Percentiles rank a stretch among this genome's conserved stretches.
Conservation (phyloP, 1,284 basidiomycete species). For the Xerocomus amazonicus region DNA sequence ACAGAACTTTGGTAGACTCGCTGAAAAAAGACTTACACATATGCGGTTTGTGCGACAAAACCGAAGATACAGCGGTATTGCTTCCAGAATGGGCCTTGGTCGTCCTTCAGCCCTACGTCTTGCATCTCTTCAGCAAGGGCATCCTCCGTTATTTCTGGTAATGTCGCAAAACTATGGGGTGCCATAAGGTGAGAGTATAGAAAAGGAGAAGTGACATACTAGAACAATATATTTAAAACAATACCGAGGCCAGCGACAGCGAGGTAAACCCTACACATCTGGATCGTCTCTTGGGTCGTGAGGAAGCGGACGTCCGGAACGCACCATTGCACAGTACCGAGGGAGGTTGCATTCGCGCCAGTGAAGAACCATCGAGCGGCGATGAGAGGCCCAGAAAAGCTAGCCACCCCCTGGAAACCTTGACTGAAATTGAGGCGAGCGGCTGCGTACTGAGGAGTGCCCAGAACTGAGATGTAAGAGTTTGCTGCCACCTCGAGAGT, state of each 20-base stretch:
- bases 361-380: constrained; percentile 74
- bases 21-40: constrained; percentile 44
- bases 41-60: constrained; percentile 67
- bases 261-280: constrained; percentile 61
- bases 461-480: constrained; percentile 73
- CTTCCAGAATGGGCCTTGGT: constrained; percentile 62
- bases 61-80: constrained; percentile 73
- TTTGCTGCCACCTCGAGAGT: constrained; percentile 75
- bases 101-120: constrained; percentile 40
- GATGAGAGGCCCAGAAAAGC: constrained; percentile 78
- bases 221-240: constrained; percentile 65
- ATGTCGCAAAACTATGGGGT: constrained; percentile 52
- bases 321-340: constrained; percentile 73
- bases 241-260: constrained; percentile 68
- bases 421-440: constrained; percentile 81
- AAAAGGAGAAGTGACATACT: constrained; percentile 36
- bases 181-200: not conserved
- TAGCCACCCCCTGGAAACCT: constrained; percentile 78
- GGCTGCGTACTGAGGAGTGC: constrained; percentile 66
- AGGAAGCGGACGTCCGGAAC: not conserved
- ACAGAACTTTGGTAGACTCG: not conserved
- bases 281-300: constrained; percentile 3
- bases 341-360: constrained; percentile 54
- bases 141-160: constrained; percentile 76
- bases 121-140: constrained; percentile 52